Evolutionary conservation across 176 grass and related monocot species (phyloP), one percentile per base, ranked within the genome.

Genomic region (Eleusine coracana): DNA sequence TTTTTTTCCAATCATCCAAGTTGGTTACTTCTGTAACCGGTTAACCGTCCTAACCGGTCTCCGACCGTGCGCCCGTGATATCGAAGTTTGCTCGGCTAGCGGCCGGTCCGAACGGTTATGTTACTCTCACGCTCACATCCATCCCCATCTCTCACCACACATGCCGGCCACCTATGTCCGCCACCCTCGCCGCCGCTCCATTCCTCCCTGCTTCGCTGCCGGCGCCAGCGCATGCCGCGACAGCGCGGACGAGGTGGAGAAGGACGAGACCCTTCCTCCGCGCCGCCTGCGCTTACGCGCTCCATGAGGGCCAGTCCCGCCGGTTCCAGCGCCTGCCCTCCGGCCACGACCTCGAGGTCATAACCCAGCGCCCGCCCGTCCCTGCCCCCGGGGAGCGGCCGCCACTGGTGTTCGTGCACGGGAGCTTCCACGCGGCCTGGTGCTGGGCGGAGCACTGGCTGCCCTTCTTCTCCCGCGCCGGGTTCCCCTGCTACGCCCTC

Each of bases 401-500:
- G 31, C 86, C 95, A 7, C 66, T 93, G 55, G 95, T 98, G 55
- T 92, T 98, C 82, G 82, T 98, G 69, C 95, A 98, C 51, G 95
- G 95, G 31, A 98, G 95, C 88, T 98, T 98, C 87, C 95, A 98
- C 82, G 95, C 90, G 52, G 92, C 92, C 45, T 98, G 95, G 95
- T 98, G 95, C 88, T 98, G 92, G 95, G 90, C 90, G 4, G 92
- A 98, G 71, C 86, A 84, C 72, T 95, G 92, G 92, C 85, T 95
- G 17, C 92, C 95, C n/a, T 98, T 93, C 86, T 95, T 98, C 82
- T 91, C 90, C 17, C 37, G 63, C 80, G 83, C 95, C 40, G 92
- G 95, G 16, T 90, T 92, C 67, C 78, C 88, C 74, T 98, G 95
- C 92, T 93, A 86, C 68, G 92, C 95, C 16, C 76, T 98, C 70